Conservation (phyloP, 2,329 filamentous ascomycete genomes). For the Cladophialophora carrionii region DNA sequence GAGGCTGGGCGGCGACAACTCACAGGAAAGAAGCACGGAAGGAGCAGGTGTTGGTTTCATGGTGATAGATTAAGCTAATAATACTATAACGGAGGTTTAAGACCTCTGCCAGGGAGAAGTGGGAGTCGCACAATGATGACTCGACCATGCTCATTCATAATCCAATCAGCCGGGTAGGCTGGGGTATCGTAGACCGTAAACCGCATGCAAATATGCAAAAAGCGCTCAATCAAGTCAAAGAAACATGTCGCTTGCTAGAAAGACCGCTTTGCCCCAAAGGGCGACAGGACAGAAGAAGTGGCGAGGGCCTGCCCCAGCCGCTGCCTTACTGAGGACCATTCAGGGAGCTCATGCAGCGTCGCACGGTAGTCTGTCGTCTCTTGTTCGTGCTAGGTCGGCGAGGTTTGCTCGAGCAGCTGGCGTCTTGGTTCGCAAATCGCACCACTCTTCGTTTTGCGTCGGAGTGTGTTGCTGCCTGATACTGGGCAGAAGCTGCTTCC, state of each 20-base stretch:
- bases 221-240: constrained; percentile 5
- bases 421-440: constrained; percentile 31
- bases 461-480: constrained; percentile 19
- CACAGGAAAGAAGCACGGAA: background rate
- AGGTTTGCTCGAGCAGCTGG: constrained; percentile 25
- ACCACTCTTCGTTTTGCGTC: constrained; percentile 33
- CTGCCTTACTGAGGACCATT: constrained; percentile 33
- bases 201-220: constrained; percentile 21
- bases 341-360: constrained; percentile 24
- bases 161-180: constrained; percentile 19
- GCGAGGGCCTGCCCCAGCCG: constrained; percentile 21
- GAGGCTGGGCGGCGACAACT: background rate
- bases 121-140: constrained; percentile 7
- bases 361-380: constrained; percentile 25
- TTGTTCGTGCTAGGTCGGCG: constrained; percentile 31
- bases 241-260: constrained; percentile 7
- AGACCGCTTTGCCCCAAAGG: constrained; percentile 3
- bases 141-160: constrained; percentile 17
- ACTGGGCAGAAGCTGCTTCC: constrained; percentile 30
- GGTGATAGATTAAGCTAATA: constrained; percentile 20
- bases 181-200: constrained; percentile 28
- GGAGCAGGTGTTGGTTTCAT: background rate
- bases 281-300: constrained; percentile 5
- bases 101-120: constrained; percentile 3
- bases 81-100: constrained; percentile 11